These are phyloP conservation scores for Diaporthe eres DNA, from an alignment of 2,329 filamentous ascomycete species.

Conservation along the genomic window DNA sequence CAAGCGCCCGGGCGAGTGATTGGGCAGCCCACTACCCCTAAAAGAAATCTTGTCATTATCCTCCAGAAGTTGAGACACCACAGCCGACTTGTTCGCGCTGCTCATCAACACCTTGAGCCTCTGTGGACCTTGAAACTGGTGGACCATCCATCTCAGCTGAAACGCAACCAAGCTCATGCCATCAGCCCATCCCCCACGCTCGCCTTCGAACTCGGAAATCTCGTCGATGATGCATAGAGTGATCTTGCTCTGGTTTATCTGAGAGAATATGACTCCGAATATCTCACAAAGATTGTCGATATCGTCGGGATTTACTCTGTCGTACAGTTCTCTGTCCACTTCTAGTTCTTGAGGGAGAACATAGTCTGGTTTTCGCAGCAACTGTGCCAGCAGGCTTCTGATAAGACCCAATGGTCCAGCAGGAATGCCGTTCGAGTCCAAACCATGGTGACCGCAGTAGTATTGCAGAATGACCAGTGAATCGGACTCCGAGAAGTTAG, in stretches of 20 bases:
- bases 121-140: neutral
- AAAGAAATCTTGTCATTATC: conserved; percentile 1
- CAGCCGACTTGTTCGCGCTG: conserved; percentile 24
- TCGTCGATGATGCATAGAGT: conserved; percentile 27
- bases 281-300: conserved; percentile 21
- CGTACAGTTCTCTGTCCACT: neutral
- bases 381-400: conserved; percentile 12
- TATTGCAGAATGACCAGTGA: conserved; percentile 19
- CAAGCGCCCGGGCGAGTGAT: conserved; percentile 10
- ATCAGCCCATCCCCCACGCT: neutral
- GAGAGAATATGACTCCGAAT: conserved; percentile 1
- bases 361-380: conserved; percentile 9
- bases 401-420: conserved; percentile 8
- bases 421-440: neutral
- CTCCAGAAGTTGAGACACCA: neutral
- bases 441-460: conserved; percentile 4
- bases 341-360: neutral
- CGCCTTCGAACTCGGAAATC: conserved; percentile 31
- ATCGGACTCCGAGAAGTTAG: neutral
- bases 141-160: conserved; percentile 19
- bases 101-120: conserved; percentile 30
- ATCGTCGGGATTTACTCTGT: neutral
- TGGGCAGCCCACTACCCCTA: conserved; percentile 5
- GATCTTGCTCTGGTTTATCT: neutral
- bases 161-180: conserved; percentile 11